phyloP scores from a whole-genome alignment of 179 eudicot genomes.

The Vitellaria paradoxa region DNA sequence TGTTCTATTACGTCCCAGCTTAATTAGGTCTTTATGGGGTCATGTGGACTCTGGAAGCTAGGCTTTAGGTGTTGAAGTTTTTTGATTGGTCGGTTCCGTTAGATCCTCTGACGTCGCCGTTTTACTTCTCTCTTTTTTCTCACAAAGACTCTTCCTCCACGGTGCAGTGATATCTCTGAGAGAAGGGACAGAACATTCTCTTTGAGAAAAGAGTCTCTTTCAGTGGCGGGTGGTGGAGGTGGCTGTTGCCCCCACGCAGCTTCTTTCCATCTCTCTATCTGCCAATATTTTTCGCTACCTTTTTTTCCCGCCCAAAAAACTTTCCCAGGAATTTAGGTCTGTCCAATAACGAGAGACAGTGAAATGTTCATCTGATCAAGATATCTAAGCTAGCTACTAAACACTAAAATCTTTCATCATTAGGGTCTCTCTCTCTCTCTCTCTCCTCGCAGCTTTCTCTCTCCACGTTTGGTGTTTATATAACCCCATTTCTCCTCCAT shows the following conservation, averaged over 20 bases:
- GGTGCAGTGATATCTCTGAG: neutral
- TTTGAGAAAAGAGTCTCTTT: slow-evolving; percentile 21
- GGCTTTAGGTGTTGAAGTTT: neutral
- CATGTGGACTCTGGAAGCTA: neutral
- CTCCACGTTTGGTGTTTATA: slow-evolving; percentile 6
- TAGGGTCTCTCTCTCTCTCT: slow-evolving; percentile 15
- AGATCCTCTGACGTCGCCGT: neutral
- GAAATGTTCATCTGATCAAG: slow-evolving; percentile 13
- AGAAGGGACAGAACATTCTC: slow-evolving; percentile 4
- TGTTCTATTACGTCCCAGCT: slow-evolving; percentile 15
- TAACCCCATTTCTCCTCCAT: neutral
- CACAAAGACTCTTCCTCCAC: neutral
- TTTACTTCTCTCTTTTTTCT: neutral
- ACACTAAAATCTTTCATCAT: slow-evolving; percentile 27
- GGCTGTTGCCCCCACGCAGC: slow-evolving; percentile 27
- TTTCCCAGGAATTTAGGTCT: slow-evolving; percentile 36
- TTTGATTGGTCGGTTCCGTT: slow-evolving; percentile 3
- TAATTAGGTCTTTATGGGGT: neutral
- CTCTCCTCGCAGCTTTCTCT: slow-evolving; percentile 9
- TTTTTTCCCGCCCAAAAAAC: slow-evolving; percentile 25
- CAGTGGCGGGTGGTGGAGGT: slow-evolving; percentile 44
- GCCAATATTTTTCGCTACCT: slow-evolving; percentile 15
- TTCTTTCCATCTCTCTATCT: slow-evolving; percentile 5
- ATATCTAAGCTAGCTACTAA: neutral
- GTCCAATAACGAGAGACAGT: slow-evolving; percentile 29